A percentile compares a stretch with the other conserved stretches of the same genome.
Evolutionary conservation across 495 filamentous ascomycete species (phyloP).

Genomic region (Saxophila tyrrhenica): DNA sequence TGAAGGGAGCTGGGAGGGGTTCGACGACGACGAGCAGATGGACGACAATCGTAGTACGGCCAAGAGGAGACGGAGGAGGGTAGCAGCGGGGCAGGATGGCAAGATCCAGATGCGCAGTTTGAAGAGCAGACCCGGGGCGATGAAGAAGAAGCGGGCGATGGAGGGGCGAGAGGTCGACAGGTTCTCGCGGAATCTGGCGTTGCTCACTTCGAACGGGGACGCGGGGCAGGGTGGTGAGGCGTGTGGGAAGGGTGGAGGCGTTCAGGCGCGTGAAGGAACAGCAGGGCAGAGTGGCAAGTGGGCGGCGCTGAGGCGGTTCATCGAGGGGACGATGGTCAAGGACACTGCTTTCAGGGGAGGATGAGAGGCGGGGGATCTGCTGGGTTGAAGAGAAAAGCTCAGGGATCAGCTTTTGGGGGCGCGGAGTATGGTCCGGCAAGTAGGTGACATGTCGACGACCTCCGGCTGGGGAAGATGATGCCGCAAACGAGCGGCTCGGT

Average conservation of each 20-base stretch:
- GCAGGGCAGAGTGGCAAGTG: constrained; percentile 11
- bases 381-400: too few species aligned
- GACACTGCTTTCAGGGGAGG: constrained; percentile 12
- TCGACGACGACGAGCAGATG: not conserved
- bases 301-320: constrained; percentile 30
- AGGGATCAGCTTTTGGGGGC: too few species aligned
- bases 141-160: constrained; percentile 71
- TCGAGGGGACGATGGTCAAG: constrained; percentile 31
- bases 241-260: not conserved
- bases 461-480: too few species aligned
- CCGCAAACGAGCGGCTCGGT: too few species aligned
- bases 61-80: not conserved
- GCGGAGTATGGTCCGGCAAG: too few species aligned
- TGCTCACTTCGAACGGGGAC: constrained; percentile 30
- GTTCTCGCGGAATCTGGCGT: constrained; percentile 69
- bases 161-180: constrained; percentile 68
- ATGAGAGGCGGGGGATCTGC: not conserved
- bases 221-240: constrained; percentile 6
- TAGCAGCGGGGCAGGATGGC: not conserved
- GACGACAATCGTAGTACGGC: not conserved
- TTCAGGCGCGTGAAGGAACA: not conserved
- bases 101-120: constrained; percentile 43
- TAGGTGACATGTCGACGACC: too few species aligned
- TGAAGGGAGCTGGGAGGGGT: constrained; percentile 4
- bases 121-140: constrained; percentile 59